These are phyloP conservation scores for Sporormia fimetaria DNA, from an alignment of 495 filamentous ascomycete genomes.

Conservation along the genomic window DNA sequence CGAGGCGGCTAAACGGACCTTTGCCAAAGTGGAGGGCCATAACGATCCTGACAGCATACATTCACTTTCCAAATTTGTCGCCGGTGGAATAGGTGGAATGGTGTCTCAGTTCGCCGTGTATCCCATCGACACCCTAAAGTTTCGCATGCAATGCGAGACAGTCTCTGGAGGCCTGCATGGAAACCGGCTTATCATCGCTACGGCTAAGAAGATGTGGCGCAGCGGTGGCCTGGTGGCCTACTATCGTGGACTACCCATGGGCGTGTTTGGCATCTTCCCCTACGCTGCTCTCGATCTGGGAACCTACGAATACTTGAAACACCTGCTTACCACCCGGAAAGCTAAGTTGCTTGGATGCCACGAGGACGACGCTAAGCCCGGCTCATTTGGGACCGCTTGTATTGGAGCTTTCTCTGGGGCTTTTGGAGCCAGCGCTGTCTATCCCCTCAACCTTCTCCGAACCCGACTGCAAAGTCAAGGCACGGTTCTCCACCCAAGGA, in stretches of 20 bases:
- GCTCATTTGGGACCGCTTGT: conserved; percentile 64
- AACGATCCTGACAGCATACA: conserved; percentile 62
- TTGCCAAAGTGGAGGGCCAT: conserved; percentile 82
- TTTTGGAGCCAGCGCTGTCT: conserved; percentile 87
- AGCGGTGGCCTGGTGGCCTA: conserved; percentile 62
- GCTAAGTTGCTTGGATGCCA: conserved; percentile 58
- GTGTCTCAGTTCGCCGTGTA: conserved; percentile 70
- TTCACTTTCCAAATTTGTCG: conserved; percentile 74
- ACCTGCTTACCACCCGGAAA: conserved; percentile 53
- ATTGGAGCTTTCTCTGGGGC: conserved; percentile 86
- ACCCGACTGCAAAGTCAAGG: conserved; percentile 93
- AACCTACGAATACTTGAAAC: conserved; percentile 88
- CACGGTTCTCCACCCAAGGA: conserved; percentile 78
- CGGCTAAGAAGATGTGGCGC: conserved; percentile 72
- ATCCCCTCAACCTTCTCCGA: conserved; percentile 87
- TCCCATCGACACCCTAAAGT: conserved; percentile 94
- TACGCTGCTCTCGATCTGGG: conserved; percentile 95
- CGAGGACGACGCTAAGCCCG: conserved; percentile 68
- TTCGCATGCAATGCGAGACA: conserved; percentile 91
- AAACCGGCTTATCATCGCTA: conserved; percentile 71
- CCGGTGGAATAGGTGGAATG: conserved; percentile 66
- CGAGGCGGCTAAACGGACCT: conserved; percentile 77
- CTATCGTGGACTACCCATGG: conserved; percentile 88
- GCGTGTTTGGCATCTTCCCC: conserved; percentile 90
- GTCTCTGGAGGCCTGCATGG: conserved; percentile 74